Evolutionary conservation across 208 protist genomes (phyloP).

Genomic region (Naegleria gruberi): DNA sequence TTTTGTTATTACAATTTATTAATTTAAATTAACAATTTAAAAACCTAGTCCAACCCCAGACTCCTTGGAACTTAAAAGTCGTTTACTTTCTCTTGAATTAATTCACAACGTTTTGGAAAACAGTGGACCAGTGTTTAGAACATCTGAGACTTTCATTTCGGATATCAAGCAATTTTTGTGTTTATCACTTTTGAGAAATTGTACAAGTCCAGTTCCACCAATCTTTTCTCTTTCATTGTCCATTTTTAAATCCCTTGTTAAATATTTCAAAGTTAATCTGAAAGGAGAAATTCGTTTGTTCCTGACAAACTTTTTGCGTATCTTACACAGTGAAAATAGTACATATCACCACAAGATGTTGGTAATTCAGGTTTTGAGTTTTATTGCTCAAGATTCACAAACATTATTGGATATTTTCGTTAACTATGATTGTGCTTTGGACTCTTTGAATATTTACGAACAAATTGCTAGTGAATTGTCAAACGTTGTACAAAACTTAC

Average conservation of each 20-base stretch:
- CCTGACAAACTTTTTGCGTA: constrained; percentile 47
- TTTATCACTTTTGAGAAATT: constrained; percentile 49
- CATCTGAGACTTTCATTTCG: constrained; percentile 37
- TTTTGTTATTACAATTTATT: background rate
- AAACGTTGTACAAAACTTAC: background rate
- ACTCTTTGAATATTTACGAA: constrained; percentile 10
- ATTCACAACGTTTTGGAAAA: constrained; percentile 59
- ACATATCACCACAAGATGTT: constrained; percentile 49
- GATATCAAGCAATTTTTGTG: constrained; percentile 48
- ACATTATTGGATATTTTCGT: constrained; percentile 62
- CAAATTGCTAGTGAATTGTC: background rate
- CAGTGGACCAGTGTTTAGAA: constrained; percentile 71
- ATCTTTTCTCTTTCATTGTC: constrained; percentile 49
- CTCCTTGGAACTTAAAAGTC: constrained; percentile 52
- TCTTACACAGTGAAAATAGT: constrained; percentile 46
- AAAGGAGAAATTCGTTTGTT: constrained; percentile 59
- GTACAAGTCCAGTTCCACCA: constrained; percentile 30
- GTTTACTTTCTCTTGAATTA: constrained; percentile 58
- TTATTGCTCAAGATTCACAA: constrained; percentile 47
- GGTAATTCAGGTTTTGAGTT: constrained; percentile 37
- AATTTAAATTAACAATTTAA: background rate
- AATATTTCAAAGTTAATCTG: constrained; percentile 56
- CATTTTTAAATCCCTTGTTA: constrained; percentile 56
- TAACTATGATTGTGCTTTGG: constrained; percentile 77
- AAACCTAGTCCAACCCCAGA: constrained; percentile 21